Percentiles rank a stretch among this genome's conserved stretches.
Conservation (phyloP, 768 basidiomycete genomes). For the Mycena belliarum region DNA sequence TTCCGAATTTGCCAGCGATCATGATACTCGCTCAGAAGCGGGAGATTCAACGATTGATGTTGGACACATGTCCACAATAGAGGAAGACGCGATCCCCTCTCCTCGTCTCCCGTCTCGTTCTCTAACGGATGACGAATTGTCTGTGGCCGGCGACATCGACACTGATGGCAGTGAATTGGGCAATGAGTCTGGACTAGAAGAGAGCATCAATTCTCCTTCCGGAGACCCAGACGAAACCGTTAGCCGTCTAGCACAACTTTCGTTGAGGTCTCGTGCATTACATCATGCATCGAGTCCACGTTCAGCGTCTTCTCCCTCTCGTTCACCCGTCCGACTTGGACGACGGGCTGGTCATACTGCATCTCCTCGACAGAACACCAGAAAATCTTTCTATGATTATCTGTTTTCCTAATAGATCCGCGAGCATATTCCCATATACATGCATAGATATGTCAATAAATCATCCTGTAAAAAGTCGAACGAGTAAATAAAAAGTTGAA, state of each 20-base stretch:
- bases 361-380: neutral
- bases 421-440: conserved; percentile 3
- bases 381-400: conserved; percentile 44
- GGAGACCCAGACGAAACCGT: conserved; percentile 31
- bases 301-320: conserved; percentile 54
- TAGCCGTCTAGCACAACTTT: conserved; percentile 22
- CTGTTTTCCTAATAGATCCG: conserved; percentile 38
- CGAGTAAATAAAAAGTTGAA: conserved; percentile 16
- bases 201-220: conserved; percentile 34
- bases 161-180: conserved; percentile 9
- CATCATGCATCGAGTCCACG: conserved; percentile 33
- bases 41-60: conserved; percentile 40
- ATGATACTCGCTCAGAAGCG: conserved; percentile 48
- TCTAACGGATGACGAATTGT: conserved; percentile 34
- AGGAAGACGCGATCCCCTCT: conserved; percentile 25
- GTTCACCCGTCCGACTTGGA: conserved; percentile 49
- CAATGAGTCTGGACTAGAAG: conserved; percentile 27
- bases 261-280: conserved; percentile 30
- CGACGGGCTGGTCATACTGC: neutral
- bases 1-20: conserved; percentile 54
- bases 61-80: conserved; percentile 23
- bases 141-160: conserved; percentile 26
- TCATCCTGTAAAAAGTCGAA: conserved; percentile 16
- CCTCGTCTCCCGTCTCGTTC: conserved; percentile 24
- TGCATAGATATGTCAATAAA: conserved; percentile 13